Evolutionary conservation across 2,329 filamentous ascomycete genomes (phyloP).

Genomic region (Pseudogymnoascus verrucosus): DNA sequence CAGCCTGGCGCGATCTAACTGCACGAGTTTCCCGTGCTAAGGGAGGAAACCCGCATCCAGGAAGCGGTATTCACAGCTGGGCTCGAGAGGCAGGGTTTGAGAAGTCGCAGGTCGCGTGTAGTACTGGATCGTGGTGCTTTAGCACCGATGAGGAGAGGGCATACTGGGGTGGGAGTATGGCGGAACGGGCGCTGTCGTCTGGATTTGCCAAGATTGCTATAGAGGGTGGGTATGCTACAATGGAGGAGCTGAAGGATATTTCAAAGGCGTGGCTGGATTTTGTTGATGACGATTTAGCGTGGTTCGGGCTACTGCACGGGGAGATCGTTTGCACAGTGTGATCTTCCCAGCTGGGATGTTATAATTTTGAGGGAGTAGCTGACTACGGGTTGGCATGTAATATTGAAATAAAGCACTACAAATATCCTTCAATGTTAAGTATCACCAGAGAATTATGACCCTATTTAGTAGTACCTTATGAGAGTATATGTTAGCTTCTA

Average conservation of each 20-base stretch:
- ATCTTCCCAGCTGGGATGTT: background rate
- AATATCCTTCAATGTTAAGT: background rate
- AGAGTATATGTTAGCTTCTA: background rate
- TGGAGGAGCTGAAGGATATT: constrained; percentile 28
- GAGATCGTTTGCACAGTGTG: constrained; percentile 28
- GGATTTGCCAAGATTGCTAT: constrained; percentile 26
- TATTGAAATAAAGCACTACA: background rate
- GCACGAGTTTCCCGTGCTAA: constrained; percentile 10
- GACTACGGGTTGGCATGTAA: background rate
- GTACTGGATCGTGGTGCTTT: constrained; percentile 14
- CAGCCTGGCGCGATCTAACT: constrained; percentile 12
- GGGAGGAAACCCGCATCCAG: constrained; percentile 13
- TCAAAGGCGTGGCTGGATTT: constrained; percentile 29
- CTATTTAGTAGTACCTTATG: background rate
- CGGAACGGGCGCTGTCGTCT: constrained; percentile 23
- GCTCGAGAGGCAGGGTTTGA: constrained; percentile 15
- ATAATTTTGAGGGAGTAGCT: background rate
- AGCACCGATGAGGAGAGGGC: constrained; percentile 9
- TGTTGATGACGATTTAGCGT: constrained; percentile 28
- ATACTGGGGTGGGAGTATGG: constrained; percentile 15
- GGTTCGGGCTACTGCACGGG: constrained; percentile 32
- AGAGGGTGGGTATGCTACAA: constrained; percentile 26
- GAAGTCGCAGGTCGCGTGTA: constrained; percentile 9
- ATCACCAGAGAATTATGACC: background rate
- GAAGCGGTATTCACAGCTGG: constrained; percentile 13